Evolutionary conservation across 768 basidiomycete genomes (phyloP).

Genomic region (Boletus insuetus): DNA sequence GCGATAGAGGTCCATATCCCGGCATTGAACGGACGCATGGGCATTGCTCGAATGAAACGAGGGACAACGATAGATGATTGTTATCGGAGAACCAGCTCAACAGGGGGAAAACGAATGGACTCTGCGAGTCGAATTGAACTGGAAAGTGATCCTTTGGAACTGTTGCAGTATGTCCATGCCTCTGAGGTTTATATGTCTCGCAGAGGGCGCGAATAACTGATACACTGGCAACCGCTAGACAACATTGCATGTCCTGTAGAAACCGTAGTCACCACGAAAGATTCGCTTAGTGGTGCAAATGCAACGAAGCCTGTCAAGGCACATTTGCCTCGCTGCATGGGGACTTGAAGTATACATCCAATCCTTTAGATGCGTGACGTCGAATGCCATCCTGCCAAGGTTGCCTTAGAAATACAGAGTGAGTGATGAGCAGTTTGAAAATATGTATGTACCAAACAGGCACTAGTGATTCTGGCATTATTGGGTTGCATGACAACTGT

Average conservation of each 20-base stretch:
- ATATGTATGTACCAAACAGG: no score
- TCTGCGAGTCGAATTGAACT: not conserved
- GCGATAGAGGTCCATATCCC: constrained; percentile 8
- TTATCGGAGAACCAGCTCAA: constrained; percentile 7
- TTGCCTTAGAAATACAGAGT: not conserved
- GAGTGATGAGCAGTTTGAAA: no score
- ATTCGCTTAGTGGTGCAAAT: not conserved
- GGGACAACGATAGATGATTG: not conserved
- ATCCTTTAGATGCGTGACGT: not conserved
- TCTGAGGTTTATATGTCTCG: constrained; percentile 5
- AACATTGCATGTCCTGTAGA: not conserved
- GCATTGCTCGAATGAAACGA: constrained; percentile 1
- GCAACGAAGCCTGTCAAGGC: not conserved
- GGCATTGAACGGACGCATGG: not conserved
- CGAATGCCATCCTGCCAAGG: not conserved
- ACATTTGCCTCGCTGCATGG: not conserved
- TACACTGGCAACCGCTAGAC: not conserved
- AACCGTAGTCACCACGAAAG: not conserved
- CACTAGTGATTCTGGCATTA: no score
- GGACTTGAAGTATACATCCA: not conserved
- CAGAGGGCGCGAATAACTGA: not conserved
- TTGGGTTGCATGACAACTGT: no score
- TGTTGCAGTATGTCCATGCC: not conserved
- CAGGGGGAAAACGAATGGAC: not conserved
- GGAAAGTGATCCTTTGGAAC: no score